Conservation (phyloP, 495 filamentous ascomycete species). For the Penicillium lagena region DNA sequence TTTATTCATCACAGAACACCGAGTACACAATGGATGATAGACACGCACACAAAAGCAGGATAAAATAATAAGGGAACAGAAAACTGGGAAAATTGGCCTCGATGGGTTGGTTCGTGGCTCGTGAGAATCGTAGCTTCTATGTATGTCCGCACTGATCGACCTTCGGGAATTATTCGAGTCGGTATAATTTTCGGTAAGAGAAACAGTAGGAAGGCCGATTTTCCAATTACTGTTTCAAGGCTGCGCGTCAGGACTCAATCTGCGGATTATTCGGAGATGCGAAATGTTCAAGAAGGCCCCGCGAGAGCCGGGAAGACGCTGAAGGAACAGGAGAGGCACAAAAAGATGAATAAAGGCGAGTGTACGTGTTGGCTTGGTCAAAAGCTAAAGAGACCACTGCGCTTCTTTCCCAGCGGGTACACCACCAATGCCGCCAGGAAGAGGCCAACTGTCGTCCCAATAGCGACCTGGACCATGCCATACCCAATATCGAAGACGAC, state of each 20-base stretch:
- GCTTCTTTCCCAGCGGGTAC: conserved; percentile 87
- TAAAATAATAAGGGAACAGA: background rate
- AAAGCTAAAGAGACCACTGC: conserved; percentile 86
- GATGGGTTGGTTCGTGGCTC: conserved; percentile 22
- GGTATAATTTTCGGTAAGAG: conserved; percentile 1
- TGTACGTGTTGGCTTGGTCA: conserved; percentile 25
- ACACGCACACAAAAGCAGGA: background rate
- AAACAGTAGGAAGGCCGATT: too few species aligned
- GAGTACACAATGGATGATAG: background rate
- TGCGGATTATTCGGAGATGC: background rate
- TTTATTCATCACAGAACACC: background rate
- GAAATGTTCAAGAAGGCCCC: background rate
- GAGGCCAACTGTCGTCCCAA: conserved; percentile 86
- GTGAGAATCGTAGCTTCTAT: conserved; percentile 24
- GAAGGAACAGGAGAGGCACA: background rate
- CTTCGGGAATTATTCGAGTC: conserved; percentile 4
- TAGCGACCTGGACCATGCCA: conserved; percentile 85
- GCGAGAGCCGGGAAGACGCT: background rate
- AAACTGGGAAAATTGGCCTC: conserved; percentile 4
- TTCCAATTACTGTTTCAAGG: too few species aligned
- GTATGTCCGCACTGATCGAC: conserved; percentile 10
- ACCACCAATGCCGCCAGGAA: conserved; percentile 81
- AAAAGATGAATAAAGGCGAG: background rate
- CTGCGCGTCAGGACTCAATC: too few species aligned
- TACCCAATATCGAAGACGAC: conserved; percentile 82